These are phyloP conservation scores for Aspergillus sojae DNA, from an alignment of 2,329 filamentous ascomycete genomes.

Conservation along the genomic window DNA sequence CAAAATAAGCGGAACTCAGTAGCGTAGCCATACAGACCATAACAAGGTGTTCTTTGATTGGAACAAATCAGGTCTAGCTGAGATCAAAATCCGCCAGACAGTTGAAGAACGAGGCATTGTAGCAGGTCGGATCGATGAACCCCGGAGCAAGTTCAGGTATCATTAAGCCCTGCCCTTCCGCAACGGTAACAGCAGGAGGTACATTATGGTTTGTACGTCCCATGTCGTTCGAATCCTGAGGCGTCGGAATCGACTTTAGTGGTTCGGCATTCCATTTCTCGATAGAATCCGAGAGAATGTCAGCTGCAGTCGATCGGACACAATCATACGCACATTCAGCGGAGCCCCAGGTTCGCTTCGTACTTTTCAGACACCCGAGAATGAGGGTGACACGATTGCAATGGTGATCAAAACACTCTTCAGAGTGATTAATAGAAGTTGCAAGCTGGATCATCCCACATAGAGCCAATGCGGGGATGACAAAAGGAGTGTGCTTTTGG, in stretches of 20 bases:
- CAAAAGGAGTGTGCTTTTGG: conserved; percentile 36
- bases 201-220: conserved; percentile 18
- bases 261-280: conserved; percentile 32
- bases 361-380: conserved; percentile 37
- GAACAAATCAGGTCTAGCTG: conserved; percentile 7
- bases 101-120: conserved; percentile 33
- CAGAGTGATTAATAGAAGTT: conserved; percentile 35
- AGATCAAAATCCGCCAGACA: conserved; percentile 31
- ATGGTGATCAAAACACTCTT: conserved; percentile 43
- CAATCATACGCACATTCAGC: conserved; percentile 32
- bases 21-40: background rate
- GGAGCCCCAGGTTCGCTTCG: conserved; percentile 33
- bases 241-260: conserved; percentile 24
- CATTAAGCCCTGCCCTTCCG: conserved; percentile 30
- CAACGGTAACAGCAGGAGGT: conserved; percentile 17
- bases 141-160: conserved; percentile 29
- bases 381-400: conserved; percentile 40
- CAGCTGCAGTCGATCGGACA: conserved; percentile 31
- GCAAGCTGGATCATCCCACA: conserved; percentile 41
- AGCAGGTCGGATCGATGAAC: conserved; percentile 36
- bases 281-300: conserved; percentile 32
- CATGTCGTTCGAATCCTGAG: conserved; percentile 21
- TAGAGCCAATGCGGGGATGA: conserved; percentile 31
- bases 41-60: rapidly evolving
- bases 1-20: background rate